Base-by-base conservation (phyloP, 192 early-diverging fungal genomes). In the Backusella tuberculispora region DNA sequence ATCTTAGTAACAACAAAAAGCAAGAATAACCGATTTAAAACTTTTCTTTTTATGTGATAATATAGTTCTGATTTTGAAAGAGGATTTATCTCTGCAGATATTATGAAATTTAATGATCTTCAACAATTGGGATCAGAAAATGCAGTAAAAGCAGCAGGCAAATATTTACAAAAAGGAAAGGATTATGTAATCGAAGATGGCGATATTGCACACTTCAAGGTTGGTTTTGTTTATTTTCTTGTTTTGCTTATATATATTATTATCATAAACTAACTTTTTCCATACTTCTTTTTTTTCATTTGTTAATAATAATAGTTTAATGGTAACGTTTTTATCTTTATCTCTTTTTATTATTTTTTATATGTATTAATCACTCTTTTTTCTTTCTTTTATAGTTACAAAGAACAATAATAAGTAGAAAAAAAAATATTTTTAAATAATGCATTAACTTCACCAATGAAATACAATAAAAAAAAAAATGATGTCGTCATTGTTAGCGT, bases 71-170 rank as follows among this genome's bases (percentile, higher is more conserved):
- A 95, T 73, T 94, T 95, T 83, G 90, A 85, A 67, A 81, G 83
- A 66, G 91, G 87, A n/a, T 94, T 94, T 66, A 92, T 93, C 71
- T 90, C 90, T 83, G 92, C 91, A 17, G 92, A 94, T 83, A 73
- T 89, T 12, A 78, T 78, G 70, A 83, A 76, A 74, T 89, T 71
- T 40, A 82, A 79, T 1, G 92, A 94, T 76, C 73, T 95, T 65
- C 76, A 85, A 48, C 81, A 84, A 24, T 63, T 88, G 12, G 88
- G 87, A 15, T 83, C 87, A 10, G 92, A 93, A 76, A 85, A 85
- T 9, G 90, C 89, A 17, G 93, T 95, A 10, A 91, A 89, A 71
- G 83, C 87, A 56, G 91, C 88, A 14, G 93, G 93, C 47, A 93
- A 92, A 80, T 91, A 88, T 74, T 73, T 84, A 46, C 86, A 86